Conservation (phyloP, 306 rosid genomes). For the Heteromeles arbutifolia region DNA sequence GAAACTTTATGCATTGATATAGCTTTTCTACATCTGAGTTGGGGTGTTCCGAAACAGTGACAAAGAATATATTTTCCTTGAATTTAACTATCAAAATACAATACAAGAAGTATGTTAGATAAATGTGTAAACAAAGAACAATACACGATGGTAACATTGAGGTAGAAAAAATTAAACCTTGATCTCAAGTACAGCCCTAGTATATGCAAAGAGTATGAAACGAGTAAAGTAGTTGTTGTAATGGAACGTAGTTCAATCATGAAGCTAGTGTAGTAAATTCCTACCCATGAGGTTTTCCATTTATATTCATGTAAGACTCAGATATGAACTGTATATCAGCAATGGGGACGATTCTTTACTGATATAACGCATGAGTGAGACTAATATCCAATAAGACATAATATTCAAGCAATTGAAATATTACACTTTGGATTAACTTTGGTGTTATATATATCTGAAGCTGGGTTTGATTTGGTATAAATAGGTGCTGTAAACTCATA, state of each 20-base stretch:
- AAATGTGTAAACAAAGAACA: background rate
- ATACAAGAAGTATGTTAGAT: background rate
- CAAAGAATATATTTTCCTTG: constrained; percentile 40
- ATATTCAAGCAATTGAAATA: no score
- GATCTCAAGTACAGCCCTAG: background rate
- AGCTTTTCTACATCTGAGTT: constrained; percentile 29
- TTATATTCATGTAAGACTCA: background rate
- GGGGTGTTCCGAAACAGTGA: constrained; percentile 32
- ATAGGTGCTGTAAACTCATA: background rate
- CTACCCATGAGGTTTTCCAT: background rate
- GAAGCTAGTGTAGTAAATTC: background rate
- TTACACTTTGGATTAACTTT: background rate
- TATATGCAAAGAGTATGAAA: background rate
- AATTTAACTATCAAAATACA: constrained; percentile 29
- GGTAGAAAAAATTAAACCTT: background rate
- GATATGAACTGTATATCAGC: background rate
- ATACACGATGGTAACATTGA: background rate
- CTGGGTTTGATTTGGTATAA: background rate
- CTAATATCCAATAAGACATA: background rate
- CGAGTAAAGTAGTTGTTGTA: no score
- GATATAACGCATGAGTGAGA: background rate
- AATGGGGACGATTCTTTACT: background rate
- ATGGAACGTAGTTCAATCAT: no score
- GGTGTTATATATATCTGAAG: background rate
- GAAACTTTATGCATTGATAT: constrained; percentile 14